Evolutionary conservation across 495 filamentous ascomycete genomes (phyloP), one percentile per base, ranked within the genome.

Genomic region (Articulospora tetracladia): DNA sequence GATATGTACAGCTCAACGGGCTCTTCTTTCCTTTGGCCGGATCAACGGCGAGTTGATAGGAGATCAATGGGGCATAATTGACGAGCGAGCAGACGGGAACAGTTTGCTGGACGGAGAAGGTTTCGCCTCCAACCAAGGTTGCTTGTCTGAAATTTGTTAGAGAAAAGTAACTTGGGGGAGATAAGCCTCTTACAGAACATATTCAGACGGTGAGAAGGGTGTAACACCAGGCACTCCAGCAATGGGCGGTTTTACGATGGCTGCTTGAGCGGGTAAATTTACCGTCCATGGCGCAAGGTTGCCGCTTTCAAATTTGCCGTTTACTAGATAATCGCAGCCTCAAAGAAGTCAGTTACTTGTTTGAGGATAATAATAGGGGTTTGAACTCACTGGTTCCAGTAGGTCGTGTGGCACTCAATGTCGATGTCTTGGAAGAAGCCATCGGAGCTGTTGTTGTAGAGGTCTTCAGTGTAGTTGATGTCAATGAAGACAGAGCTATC

Each of bases 1-100:
- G 28, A 20, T 23, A 44, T 41, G 53, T 55, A 23, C 53, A 55
- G 2, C n/a, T 24, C 7, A 24, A 15, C 28, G n/a, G 8, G 17
- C n/a, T 24, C 34, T 36, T 55, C 15, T 36, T 55, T 23, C 53
- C 53, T 2, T 8, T 22, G 2, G 53, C 27, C 3, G 53, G 53
- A 44, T 55, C 53, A 22, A 25, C 22, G 19, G 53, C 53, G 20
- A 55, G 53, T 25, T 55, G 53, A n/a, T 41, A 55, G 3, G 28
- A 7, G 3, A 55, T 44, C n/a, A 11, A 2, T 20, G 53, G 53
- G 6, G 19, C 28, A 22, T 55, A 55, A 2, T 22, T 39, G 1
- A 10, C 20, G 23, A 20, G 17, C 1, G 53, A 19, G 30, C 53
- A 55, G 34, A 55, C 53, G 30, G 30, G 2, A 3, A 55, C 23